Conservation (phyloP, 75 land plant genomes). For the Sequoia sempervirens region DNA sequence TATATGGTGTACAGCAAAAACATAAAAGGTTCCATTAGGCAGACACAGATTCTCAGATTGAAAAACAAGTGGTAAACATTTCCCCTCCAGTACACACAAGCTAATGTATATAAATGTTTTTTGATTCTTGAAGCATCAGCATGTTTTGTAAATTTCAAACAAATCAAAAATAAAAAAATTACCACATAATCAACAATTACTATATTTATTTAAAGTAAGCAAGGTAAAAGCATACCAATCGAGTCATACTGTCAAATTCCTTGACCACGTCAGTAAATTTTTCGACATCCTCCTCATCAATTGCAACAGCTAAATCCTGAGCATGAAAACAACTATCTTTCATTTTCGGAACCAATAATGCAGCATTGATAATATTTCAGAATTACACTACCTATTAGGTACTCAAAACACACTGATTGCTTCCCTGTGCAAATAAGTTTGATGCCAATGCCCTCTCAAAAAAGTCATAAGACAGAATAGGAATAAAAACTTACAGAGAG, state of each 20-base stretch:
- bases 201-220: background rate
- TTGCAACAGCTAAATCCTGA: conserved; percentile 78
- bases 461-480: background rate
- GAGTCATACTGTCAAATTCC: conserved; percentile 90
- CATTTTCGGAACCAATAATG: background rate
- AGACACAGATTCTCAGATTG: background rate
- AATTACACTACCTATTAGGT: background rate
- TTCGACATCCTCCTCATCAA: conserved; percentile 81
- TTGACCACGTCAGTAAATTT: conserved; percentile 84
- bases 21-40: background rate
- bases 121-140: background rate
- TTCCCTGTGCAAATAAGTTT: background rate
- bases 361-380: background rate
- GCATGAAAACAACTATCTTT: background rate
- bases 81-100: background rate
- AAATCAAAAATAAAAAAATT: background rate
- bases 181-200: background rate
- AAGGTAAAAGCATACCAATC: conserved; percentile 48
- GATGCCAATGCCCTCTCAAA: background rate
- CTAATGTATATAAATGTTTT: background rate
- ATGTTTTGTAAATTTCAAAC: background rate
- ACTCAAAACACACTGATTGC: background rate
- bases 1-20: too few relatives aligned
- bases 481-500: conserved; percentile 47
- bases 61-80: background rate